Evolutionary conservation across 2,329 filamentous ascomycete genomes (phyloP).

Genomic region (Cercospora citrullina): DNA sequence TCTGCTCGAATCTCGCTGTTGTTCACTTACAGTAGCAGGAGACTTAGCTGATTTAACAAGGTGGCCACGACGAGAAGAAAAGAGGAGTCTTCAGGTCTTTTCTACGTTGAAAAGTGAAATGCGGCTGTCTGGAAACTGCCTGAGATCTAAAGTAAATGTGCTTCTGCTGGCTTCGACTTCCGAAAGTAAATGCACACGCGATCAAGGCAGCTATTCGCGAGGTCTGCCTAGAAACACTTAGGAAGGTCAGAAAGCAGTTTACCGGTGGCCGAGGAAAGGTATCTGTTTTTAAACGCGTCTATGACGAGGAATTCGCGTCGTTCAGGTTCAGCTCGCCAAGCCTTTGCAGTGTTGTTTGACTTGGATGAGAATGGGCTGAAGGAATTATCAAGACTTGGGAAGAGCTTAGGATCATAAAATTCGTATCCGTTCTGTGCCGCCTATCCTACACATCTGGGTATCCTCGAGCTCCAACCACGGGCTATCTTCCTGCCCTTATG

Average conservation of each 20-base stretch:
- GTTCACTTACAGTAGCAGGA: too few species aligned
- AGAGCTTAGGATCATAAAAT: neutral
- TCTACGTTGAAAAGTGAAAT: neutral
- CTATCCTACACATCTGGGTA: constrained; percentile 11
- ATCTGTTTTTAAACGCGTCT: too few species aligned
- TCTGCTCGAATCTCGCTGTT: too few species aligned
- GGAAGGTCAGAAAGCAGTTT: too few species aligned
- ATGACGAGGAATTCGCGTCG: too few species aligned
- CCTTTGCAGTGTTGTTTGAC: neutral
- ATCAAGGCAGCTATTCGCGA: neutral
- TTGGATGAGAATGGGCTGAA: neutral
- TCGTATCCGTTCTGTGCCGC: neutral
- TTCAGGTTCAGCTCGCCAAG: too few species aligned
- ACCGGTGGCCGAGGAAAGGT: too few species aligned
- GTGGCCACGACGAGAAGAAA: too few species aligned
- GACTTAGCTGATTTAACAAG: too few species aligned
- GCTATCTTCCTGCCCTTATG: neutral
- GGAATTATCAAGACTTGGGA: neutral
- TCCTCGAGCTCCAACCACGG: constrained; percentile 3
- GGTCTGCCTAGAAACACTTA: too few species aligned
- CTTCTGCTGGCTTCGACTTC: neutral
- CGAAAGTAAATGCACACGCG: neutral
- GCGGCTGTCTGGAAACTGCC: neutral
- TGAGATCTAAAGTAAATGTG: neutral
- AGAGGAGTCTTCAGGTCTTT: too few species aligned